A percentile compares a stretch with the other conserved stretches of the same genome.
These are phyloP conservation scores for Chiua sp. DNA, from an alignment of 1,284 basidiomycete genomes.

Conservation along the genomic window DNA sequence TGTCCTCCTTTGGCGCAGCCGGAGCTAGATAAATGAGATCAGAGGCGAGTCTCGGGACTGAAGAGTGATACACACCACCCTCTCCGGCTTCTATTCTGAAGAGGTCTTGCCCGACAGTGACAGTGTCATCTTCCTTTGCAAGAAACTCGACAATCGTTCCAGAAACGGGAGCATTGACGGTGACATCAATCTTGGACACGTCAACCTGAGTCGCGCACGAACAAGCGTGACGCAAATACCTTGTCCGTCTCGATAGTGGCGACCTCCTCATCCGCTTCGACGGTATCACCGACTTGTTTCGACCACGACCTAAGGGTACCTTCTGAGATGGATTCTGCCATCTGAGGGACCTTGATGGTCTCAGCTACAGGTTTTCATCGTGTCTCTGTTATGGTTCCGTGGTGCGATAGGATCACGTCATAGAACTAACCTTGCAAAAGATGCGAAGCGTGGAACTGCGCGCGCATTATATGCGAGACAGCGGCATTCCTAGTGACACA, in stretches of 20 bases:
- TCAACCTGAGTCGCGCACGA: slow-evolving; percentile 8
- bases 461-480: slow-evolving; percentile 51
- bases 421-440: slow-evolving; percentile 64
- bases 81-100: slow-evolving; percentile 91
- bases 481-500: slow-evolving; percentile 48
- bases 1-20: slow-evolving; percentile 40
- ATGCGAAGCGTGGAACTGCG: slow-evolving; percentile 71
- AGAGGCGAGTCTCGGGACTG: not conserved
- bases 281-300: slow-evolving; percentile 93
- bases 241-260: slow-evolving; percentile 99
- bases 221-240: slow-evolving; percentile 49
- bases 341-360: slow-evolving; percentile 96
- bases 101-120: slow-evolving; percentile 94
- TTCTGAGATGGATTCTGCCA: slow-evolving; percentile 99
- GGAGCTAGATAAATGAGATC: slow-evolving; percentile 23
- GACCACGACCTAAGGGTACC: slow-evolving; percentile 96
- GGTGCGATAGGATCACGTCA: slow-evolving; percentile 14
- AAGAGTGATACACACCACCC: slow-evolving; percentile 50
- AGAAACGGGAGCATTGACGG: slow-evolving; percentile 92
- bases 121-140: slow-evolving; percentile 93
- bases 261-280: slow-evolving; percentile 94
- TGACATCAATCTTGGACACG: slow-evolving; percentile 85
- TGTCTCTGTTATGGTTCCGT: slow-evolving; percentile 13
- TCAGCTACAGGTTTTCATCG: slow-evolving; percentile 55
- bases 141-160: slow-evolving; percentile 91